phyloP scores from a whole-genome alignment of 768 basidiomycete species.

The Goffeauzyma gilvescens region DNA sequence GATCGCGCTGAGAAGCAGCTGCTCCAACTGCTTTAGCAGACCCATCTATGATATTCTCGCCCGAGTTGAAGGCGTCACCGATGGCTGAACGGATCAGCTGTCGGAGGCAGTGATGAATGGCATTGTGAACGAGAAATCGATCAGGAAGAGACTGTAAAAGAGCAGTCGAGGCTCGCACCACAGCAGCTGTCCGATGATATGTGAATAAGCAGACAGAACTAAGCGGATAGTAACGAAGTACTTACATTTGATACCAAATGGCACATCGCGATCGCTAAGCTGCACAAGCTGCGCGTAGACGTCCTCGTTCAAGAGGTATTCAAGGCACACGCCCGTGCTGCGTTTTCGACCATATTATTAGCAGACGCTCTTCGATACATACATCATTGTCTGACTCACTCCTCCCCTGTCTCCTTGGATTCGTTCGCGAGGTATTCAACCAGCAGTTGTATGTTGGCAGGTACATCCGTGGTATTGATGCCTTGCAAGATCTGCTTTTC shows the following conservation, averaged over 20 bases:
- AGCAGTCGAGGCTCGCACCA: slow-evolving; percentile 69
- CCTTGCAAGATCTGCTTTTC: slow-evolving; percentile 36
- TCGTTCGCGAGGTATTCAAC: slow-evolving; percentile 74
- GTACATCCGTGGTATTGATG: slow-evolving; percentile 63
- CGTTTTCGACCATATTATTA: too few relatives aligned
- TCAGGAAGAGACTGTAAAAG: slow-evolving; percentile 83
- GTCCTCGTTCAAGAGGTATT: slow-evolving; percentile 81
- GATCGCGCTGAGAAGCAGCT: slow-evolving; percentile 34
- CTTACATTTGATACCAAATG: slow-evolving; percentile 56
- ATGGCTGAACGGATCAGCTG: slow-evolving; percentile 67
- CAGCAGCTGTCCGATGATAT: slow-evolving; percentile 40
- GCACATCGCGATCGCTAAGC: slow-evolving; percentile 66
- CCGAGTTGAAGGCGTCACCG: slow-evolving; percentile 72
- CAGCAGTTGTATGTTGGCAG: slow-evolving; percentile 53
- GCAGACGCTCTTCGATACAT: too few relatives aligned
- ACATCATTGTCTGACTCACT: slow-evolving; percentile 39
- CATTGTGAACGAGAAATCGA: slow-evolving; percentile 78
- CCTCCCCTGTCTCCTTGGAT: slow-evolving; percentile 63
- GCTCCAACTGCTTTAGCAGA: slow-evolving; percentile 54
- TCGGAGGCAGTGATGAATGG: slow-evolving; percentile 70
- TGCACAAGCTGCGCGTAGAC: slow-evolving; percentile 65
- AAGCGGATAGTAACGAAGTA: neutral
- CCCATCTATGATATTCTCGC: too few relatives aligned
- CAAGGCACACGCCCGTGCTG: slow-evolving; percentile 78
- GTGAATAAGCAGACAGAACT: neutral